Conservation (phyloP, 768 basidiomycete genomes). For the Kwoniella sp. region DNA sequence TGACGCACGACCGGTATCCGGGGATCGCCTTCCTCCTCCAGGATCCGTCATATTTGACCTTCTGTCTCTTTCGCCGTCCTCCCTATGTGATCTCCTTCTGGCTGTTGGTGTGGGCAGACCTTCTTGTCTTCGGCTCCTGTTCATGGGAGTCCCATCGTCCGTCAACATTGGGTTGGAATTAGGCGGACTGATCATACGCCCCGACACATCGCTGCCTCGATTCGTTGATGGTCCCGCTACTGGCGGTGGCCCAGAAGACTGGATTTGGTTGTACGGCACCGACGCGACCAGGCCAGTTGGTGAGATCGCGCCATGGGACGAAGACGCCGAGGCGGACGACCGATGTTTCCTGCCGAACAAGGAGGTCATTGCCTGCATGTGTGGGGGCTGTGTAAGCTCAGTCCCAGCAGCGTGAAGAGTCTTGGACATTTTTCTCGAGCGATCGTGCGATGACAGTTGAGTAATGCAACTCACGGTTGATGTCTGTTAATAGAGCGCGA, state of each 20-base stretch:
- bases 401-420: not conserved
- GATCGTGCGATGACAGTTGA: not conserved
- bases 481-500: no score
- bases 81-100: constrained; percentile 60
- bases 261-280: constrained; percentile 32
- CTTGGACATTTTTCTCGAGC: not conserved
- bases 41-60: constrained; percentile 26
- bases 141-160: constrained; percentile 63
- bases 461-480: not conserved
- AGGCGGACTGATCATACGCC: constrained; percentile 35
- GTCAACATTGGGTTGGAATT: constrained; percentile 33
- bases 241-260: constrained; percentile 24
- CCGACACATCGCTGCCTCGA: constrained; percentile 15
- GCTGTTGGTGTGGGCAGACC: constrained; percentile 58
- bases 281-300: constrained; percentile 28
- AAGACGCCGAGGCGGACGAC: constrained; percentile 21
- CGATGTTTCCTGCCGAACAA: constrained; percentile 26
- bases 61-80: constrained; percentile 15
- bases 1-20: constrained; percentile 20
- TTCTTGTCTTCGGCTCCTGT: constrained; percentile 59
- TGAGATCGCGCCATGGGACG: constrained; percentile 13
- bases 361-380: constrained; percentile 16
- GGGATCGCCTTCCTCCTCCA: constrained; percentile 19
- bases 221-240: constrained; percentile 25
- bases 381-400: not conserved